Evolutionary conservation across 1,284 basidiomycete species (phyloP).

Genomic region (Melampsora americana): DNA sequence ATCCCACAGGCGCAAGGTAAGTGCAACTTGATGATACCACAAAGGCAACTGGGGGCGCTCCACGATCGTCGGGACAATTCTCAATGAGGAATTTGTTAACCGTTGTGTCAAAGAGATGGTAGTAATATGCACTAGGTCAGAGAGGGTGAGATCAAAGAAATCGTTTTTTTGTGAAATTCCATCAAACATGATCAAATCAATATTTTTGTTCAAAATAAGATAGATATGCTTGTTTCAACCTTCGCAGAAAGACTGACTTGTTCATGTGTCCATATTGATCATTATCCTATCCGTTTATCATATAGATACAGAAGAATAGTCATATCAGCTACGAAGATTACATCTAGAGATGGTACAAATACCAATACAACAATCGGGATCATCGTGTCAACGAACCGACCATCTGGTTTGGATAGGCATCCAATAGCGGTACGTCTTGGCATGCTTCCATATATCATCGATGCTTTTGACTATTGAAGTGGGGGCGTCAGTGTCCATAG

Average conservation of each 20-base stretch:
- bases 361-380: background rate
- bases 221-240: background rate
- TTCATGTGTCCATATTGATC: slow-evolving; percentile 41
- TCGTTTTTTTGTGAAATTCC: background rate
- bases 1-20: slow-evolving; percentile 17
- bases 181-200: background rate
- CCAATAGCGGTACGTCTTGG: slow-evolving; percentile 26
- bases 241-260: slow-evolving; percentile 5
- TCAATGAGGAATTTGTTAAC: slow-evolving; percentile 21
- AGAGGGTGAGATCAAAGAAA: background rate
- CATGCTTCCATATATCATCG: slow-evolving; percentile 4
- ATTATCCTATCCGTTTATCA: slow-evolving; percentile 14
- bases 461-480: no score
- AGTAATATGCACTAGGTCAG: slow-evolving; percentile 30
- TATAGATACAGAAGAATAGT: background rate
- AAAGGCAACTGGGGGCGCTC: slow-evolving; percentile 8
- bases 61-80: slow-evolving; percentile 5
- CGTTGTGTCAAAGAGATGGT: slow-evolving; percentile 37
- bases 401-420: slow-evolving; percentile 28
- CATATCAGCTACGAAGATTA: background rate
- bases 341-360: background rate
- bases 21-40: slow-evolving; percentile 35
- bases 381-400: slow-evolving; percentile 11
- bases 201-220: background rate
- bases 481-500: no score